A percentile compares a stretch with the other conserved stretches of the same genome.
Conservation (phyloP, 495 filamentous ascomycete genomes). For the Penicillium herquei region DNA sequence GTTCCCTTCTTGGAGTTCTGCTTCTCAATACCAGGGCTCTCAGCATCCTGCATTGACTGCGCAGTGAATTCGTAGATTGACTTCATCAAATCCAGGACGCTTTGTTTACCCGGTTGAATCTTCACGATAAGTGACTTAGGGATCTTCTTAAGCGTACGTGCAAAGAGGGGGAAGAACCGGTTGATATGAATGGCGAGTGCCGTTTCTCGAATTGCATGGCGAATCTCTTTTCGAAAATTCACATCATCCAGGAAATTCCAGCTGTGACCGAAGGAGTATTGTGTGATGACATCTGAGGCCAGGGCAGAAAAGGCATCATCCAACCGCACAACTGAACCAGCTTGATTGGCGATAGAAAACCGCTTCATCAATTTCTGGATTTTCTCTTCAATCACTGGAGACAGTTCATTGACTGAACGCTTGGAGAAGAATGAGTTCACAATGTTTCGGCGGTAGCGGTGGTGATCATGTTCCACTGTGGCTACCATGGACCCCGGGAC, state of each 20-base stretch:
- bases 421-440: background rate
- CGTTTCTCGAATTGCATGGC: background rate
- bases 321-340: constrained; percentile 25
- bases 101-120: too few species aligned
- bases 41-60: constrained; percentile 1
- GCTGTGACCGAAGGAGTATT: constrained; percentile 35
- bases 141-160: background rate
- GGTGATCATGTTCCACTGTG: background rate
- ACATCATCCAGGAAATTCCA: constrained; percentile 12
- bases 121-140: too few species aligned
- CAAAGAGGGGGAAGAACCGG: background rate
- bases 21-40: background rate
- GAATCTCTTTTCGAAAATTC: constrained; percentile 5
- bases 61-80: too few species aligned
- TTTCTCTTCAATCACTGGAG: background rate
- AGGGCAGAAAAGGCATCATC: constrained; percentile 36
- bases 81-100: too few species aligned
- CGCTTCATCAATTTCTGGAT: constrained; percentile 1
- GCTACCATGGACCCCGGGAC: background rate
- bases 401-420: background rate
- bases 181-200: background rate
- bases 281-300: constrained; percentile 44
- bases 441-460: background rate
- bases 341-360: background rate
- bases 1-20: background rate